Evolutionary conservation across 768 basidiomycete genomes (phyloP), one percentile per base, ranked within the genome.

Genomic region (Sarcodon aspratus): DNA sequence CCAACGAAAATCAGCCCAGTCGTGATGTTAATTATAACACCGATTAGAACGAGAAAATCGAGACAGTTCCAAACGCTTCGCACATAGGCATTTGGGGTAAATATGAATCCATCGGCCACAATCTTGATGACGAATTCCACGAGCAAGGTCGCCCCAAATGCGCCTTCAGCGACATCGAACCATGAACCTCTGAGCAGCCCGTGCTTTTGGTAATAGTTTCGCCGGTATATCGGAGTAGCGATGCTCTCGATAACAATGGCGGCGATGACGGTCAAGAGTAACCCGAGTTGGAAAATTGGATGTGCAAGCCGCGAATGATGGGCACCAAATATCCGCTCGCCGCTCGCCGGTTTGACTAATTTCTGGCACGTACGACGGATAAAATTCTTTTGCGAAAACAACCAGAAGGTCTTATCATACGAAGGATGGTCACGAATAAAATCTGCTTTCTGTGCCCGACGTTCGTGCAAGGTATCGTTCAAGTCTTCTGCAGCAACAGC

Each of bases 21-120:
- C 0, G 75, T 71, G 46, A 87, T 73, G 52, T 89, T 93, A 59
- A 85, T 71, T 21, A 92, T 63, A 32, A 95, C 64, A 6, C 89
- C 85, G 33, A 69, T 61, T 69, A 97, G 78, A 61, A 97, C 84
- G 59, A 89, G 61, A 55, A 94, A 82, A 65, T 97, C 95, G 50
- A 97, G 67, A 56, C 84, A 63, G 62, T 97, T 97, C 92, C 93
- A 97, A 7, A 93, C 82, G 52, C 86, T 88, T 27, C 82, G 82
- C 31, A 96, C 63, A 60, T 98, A 97, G 0, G 92, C 91, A 56
- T 93, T 93, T 0, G 92, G 92, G 0, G 87, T 82, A 66, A 93
- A 92, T 11, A 85, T 59, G 63, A 95, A 85, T 0, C 95, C 95
- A 59, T 98, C 95, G 1, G 95, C 95, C 44, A 91, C 68, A 61